Percentiles rank a stretch among this genome's conserved stretches.
phyloP scores from a whole-genome alignment of 2,329 filamentous ascomycete species.

The Pseudonectria buxi region DNA sequence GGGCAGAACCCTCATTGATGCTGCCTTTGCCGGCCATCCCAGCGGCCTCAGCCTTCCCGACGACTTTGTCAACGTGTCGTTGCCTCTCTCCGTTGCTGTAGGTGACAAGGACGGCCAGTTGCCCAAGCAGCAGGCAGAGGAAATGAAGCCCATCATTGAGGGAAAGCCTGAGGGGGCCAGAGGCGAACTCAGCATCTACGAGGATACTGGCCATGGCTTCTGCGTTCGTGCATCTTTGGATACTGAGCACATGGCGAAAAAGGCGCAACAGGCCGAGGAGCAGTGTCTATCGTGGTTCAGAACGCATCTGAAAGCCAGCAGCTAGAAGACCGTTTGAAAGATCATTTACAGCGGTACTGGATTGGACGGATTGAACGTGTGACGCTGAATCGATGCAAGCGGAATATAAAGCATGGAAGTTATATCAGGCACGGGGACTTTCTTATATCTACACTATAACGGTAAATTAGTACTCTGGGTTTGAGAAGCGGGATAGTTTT shows the following conservation, averaged over 20 bases:
- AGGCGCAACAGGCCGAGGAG: conserved; percentile 26
- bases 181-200: conserved; percentile 32
- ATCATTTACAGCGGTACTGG: too few species aligned
- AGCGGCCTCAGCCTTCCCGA: conserved; percentile 38
- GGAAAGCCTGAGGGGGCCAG: conserved; percentile 25
- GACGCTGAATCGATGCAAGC: too few species aligned
- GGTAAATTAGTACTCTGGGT: too few species aligned
- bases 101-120: conserved; percentile 39
- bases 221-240: conserved; percentile 27
- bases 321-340: too few species aligned
- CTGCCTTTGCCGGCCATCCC: conserved; percentile 47
- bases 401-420: too few species aligned
- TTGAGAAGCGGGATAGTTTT: too few species aligned
- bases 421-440: too few species aligned
- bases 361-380: too few species aligned
- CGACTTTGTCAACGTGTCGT: conserved; percentile 38
- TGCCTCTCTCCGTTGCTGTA: conserved; percentile 41
- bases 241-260: conserved; percentile 16
- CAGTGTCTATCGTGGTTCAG: conserved; percentile 30
- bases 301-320: conserved; percentile 16
- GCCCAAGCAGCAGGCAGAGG: conserved; percentile 23
- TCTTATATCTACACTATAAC: too few species aligned
- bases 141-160: conserved; percentile 29
- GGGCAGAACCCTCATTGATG: conserved; percentile 39
- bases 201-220: conserved; percentile 36